Base-by-base conservation (phyloP, 345 rosid genomes). In the Balakata baccata region DNA sequence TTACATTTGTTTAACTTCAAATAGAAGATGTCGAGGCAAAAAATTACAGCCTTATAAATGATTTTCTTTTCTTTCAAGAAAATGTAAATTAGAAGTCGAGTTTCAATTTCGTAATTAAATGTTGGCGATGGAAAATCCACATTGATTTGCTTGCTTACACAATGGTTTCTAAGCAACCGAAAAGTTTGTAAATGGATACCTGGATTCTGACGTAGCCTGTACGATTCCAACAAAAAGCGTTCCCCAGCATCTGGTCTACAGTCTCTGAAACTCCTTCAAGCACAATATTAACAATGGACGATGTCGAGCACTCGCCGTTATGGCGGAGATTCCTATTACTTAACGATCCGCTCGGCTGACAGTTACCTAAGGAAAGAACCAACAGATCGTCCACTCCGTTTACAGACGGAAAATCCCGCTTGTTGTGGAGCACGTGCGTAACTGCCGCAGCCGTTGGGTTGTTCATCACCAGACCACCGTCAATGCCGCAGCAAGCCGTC, bases 381-480 rank as follows among this genome's bases (percentile, higher is more conserved):
- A 95, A 75, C 73, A 95, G 86, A 82, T 92, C 99, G 75, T 95
- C 97, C 7, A 95, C 94, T 83, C 97, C 75, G 79, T 85, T 90
- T 43, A 86, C 96, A 0, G 86, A 75, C 17, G 99, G 99, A 77
- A 95, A 95, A 72, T 91, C 99, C 20, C 90, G 84, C 81, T 92
- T 95, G 92, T 95, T 95, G 80, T 95, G 99, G 61, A 95, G 88
- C 63, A 92, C 99, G 79, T 95, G 99, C 18, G 98, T 95, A 38
- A 92, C 90, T 54, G 96, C 98, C 0, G 97, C 97, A 3, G 96
- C 92, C 3, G 97, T 79, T 17, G 99, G 99, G 59, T 95, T 95
- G 86, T 95, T 95, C 99, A 95, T 95, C 75, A 90, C 98, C 29
- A 95, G 71, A 4, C 99, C 97, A 11, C 99, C 99, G 79, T 92